Conservation (phyloP, 306 rosid genomes). For the Mimosa pudica region DNA sequence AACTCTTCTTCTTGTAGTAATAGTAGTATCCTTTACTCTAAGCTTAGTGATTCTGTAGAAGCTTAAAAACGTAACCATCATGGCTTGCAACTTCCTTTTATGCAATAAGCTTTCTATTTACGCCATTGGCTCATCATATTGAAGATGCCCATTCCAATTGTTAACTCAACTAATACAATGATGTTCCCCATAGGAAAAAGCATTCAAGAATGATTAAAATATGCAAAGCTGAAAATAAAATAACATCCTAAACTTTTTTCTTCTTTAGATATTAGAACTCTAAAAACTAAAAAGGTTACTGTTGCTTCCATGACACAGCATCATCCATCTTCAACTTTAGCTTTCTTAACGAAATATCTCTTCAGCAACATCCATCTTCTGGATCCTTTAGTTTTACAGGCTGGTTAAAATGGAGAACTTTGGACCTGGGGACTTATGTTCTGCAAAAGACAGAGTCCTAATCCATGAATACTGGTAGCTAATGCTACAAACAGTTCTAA, state of each 20-base stretch:
- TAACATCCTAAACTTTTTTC: conserved; percentile 29
- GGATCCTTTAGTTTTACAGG: background rate
- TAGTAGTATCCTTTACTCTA: conserved; percentile 32
- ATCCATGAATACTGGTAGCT: background rate
- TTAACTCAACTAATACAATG: conserved; percentile 35
- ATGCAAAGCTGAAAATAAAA: conserved; percentile 29
- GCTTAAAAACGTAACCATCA: conserved; percentile 33
- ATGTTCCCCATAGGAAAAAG: conserved; percentile 36
- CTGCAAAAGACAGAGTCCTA: background rate
- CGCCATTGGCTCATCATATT: conserved; percentile 56
- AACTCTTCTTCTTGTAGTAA: conserved; percentile 1
- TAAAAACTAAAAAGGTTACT: background rate
- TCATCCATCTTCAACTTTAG: background rate
- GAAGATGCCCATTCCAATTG: conserved; percentile 30
- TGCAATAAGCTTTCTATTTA: conserved; percentile 46
- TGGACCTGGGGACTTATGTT: conserved; percentile 19
- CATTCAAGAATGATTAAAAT: conserved; percentile 39
- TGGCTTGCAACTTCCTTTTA: conserved; percentile 31
- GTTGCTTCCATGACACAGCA: conserved; percentile 23
- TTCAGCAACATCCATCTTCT: background rate
- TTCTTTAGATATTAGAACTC: background rate
- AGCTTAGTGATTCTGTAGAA: conserved; percentile 13
- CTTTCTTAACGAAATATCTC: background rate
- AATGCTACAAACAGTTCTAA: background rate
- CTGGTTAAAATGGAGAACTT: conserved; percentile 25